Base-by-base conservation (phyloP, 2,329 filamentous ascomycete genomes). In the Alternaria tenuissima region DNA sequence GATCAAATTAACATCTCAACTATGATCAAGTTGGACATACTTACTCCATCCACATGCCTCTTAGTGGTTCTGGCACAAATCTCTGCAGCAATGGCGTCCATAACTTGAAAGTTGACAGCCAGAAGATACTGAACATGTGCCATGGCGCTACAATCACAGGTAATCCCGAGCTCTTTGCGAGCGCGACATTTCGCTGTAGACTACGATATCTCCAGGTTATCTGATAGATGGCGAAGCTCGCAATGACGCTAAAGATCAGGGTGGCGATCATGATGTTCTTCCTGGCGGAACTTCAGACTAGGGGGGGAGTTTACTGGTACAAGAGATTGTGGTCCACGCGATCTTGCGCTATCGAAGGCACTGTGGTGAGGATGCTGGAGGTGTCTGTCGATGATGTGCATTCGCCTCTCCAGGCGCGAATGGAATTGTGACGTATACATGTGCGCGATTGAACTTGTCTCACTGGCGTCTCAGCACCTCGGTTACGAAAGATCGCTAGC, bases 1-100 rank as follows among this genome's bases (percentile, higher is more conserved):
- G 5, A 39, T 32, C 14, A 1, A 24, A 53, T 66, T 28, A 61
- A 59, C 52, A 48, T 24, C 18, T 41, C 18, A 26, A 28, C 16
- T 49, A 6, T 44, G 22, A 14, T 16, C 39, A n/a, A 36, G 38
- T 39, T 36, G n/a, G 18, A 24, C 28, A 36, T 38, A 71, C 87
- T 66, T 81, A 90, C 88, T 85, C 82, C 44, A 90, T 74, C 85
- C 88, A 88, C 52, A 81, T 69, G 55, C 87, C 81, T 78, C 85
- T 88, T 76, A 81, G 85, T 16, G 81, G 79, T 43, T 78, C 78
- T 0, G 89, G 89, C 7, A 71, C 9, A 0, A 91, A 78, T 14
- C 76, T 70, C 58, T 81, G 82, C 65, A 91, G 81, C 14, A 90
- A 57, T 3, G 85, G 85, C 11, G 87, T 69, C 84, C 83, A 88